Percentiles rank a stretch among this genome's conserved stretches.
Conservation (phyloP, 495 filamentous ascomycete species). For the Penicillium ucsense region DNA sequence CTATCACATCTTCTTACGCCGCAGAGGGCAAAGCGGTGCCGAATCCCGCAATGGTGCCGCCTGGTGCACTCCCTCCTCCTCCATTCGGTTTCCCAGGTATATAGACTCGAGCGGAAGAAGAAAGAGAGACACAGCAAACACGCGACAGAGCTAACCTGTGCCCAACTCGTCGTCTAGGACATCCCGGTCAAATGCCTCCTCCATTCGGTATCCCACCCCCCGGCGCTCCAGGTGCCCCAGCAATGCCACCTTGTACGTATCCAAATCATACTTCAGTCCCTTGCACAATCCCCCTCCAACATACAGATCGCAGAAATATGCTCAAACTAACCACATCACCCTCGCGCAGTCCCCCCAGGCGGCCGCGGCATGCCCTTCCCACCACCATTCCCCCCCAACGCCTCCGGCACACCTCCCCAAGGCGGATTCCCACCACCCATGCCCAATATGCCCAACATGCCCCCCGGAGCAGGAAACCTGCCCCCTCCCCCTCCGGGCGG, state of each 20-base stretch:
- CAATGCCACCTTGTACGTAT: slow-evolving; percentile 39
- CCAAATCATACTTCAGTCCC: background rate
- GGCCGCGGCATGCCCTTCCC: slow-evolving; percentile 60
- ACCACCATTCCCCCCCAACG: slow-evolving; percentile 37
- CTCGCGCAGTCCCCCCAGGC: slow-evolving; percentile 41
- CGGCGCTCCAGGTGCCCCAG: slow-evolving; percentile 33
- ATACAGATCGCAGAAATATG: background rate
- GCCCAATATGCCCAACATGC: slow-evolving; percentile 27
- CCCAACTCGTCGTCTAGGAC: slow-evolving; percentile 14
- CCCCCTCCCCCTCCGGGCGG: slow-evolving; percentile 52
- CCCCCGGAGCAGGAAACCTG: slow-evolving; percentile 41
- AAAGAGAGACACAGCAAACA: too few species aligned
- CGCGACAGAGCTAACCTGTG: too few species aligned
- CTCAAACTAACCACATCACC: slow-evolving; percentile 8
- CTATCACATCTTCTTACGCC: slow-evolving; percentile 88
- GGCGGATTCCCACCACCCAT: slow-evolving; percentile 9
- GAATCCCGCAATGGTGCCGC: slow-evolving; percentile 66
- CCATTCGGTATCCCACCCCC: slow-evolving; percentile 45
- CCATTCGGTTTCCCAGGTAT: slow-evolving; percentile 52
- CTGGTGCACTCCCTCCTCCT: slow-evolving; percentile 37
- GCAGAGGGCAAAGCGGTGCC: slow-evolving; percentile 80
- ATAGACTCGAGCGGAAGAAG: background rate
- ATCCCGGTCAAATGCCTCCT: slow-evolving; percentile 43
- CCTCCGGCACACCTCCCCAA: slow-evolving; percentile 24
- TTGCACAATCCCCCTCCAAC: slow-evolving; percentile 6